Evolutionary conservation across 1,284 basidiomycete genomes (phyloP), one percentile per base, ranked within the genome.

Genomic region (Cryptococcus sp.): DNA sequence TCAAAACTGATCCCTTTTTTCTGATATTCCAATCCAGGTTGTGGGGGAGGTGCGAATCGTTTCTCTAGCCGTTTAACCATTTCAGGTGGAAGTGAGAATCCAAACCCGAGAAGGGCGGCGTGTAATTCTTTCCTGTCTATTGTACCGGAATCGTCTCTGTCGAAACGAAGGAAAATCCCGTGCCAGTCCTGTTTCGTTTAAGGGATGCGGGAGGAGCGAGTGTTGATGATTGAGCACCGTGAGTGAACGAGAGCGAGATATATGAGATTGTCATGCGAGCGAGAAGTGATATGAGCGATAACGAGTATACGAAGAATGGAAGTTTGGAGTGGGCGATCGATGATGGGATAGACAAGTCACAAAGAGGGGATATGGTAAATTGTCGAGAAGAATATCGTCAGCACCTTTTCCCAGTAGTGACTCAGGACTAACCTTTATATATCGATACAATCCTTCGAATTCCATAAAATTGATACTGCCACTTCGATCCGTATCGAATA

Each of bases 361-460:
- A 34, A 34, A 9, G 32, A 9, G 9, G 32, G 16, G 32, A 34
- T 16, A 16, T 34, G 32, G 48, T 18, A 48, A 40, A n/a, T n/a
- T n/a, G n/a, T n/a, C n/a, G n/a, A n/a, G n/a, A n/a, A 16, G 45
- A 10, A 31, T 16, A 36, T 5, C 25, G 19, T 39, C 34, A 28
- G 28, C 28, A 28, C 24, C 5, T 19, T 36, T 10, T 10, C 7
- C 13, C 14, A 7, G 49, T 9, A 34, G 31, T n/a, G 34, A 37
- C 14, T 40, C 21, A 7, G 14, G 14, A 51, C 69, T 47, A 52
- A 68, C 72, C 60, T 73, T 70, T 60, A 76, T 76, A 56, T 76
- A 76, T 22, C 71, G 56, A 47, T 72, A 76, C 46, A 76, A 53
- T n/a, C 74, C 74, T 53, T 76, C 74, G 55, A 76, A 76, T 56